Evolutionary conservation across 169 alveolate genomes (phyloP), one percentile per base, ranked within the genome.

Genomic region (Plasmodium gonderi): DNA sequence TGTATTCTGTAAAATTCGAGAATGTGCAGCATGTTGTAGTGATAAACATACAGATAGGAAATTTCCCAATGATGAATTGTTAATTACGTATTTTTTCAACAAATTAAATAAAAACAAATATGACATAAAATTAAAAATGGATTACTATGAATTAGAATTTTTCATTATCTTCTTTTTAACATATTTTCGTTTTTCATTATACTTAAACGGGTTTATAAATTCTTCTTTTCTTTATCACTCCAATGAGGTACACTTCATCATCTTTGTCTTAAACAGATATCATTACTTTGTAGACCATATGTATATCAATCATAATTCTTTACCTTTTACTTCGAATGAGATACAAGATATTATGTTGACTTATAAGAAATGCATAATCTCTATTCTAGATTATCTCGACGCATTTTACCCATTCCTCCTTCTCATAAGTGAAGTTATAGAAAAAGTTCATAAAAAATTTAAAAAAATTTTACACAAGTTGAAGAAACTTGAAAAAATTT

Each of bases 171-270:
- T 80, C 51, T 80, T 80, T 47, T 80, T 80, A 14, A 80, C 79
- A 9, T 80, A 80, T 20, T 80, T 80, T 80, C 65, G 91, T 17
- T 80, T 64, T 65, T 64, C 69, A 8, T 33, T 80, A 60, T 80
- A 80, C 51, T 69, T 80, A 65, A 14, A 75, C n/a, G 91, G 91
- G 1, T 80, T 65, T 65, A 65, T 80, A 60, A 80, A 80, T 64
- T 65, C 91, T 7, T 80, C 79, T 23, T 80, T 80, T 65, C 80
- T 80, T 36, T 80, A 80, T 40, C 91, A 80, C 49, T 80, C 91
- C 9, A 80, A 80, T 31, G 91, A 80, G 49, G 72, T 80, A 47
- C 79, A 80, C 47, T 80, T 80, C 51, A 44, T 64, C 72, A 64
- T 80, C 23, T 80, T 80, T 65, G 91, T 80, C 38, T 49, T 80